These are phyloP conservation scores for Sequoiadendron giganteum DNA, from an alignment of 75 land plant species.

Conservation along the genomic window DNA sequence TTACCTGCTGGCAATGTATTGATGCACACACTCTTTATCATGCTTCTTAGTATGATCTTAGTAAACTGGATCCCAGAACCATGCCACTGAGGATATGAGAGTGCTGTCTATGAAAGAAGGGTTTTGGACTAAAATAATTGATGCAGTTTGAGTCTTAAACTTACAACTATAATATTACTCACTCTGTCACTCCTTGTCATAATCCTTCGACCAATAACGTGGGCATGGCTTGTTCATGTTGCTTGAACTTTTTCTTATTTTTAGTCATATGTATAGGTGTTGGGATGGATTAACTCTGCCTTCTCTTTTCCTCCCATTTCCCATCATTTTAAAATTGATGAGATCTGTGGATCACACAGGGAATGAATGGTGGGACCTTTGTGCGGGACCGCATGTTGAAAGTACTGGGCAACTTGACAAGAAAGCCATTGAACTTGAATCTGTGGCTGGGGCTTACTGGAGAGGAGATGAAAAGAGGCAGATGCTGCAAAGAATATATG, in stretches of 20 bases:
- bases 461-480: slow-evolving; percentile 92
- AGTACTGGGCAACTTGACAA: slow-evolving; percentile 81
- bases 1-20: not conserved
- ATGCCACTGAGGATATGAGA: not conserved
- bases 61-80: not conserved
- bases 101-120: not conserved
- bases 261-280: not conserved
- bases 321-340: not conserved
- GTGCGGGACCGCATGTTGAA: slow-evolving; percentile 99
- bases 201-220: not conserved
- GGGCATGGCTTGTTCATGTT: not conserved
- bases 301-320: not conserved
- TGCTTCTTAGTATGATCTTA: not conserved
- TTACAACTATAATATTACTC: too few species aligned
- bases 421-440: slow-evolving; percentile 91
- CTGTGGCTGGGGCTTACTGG: slow-evolving; percentile 99
- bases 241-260: not conserved
- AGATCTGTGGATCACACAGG: slow-evolving; percentile 39
- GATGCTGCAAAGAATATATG: slow-evolving; percentile 98
- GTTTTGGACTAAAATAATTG: not conserved
- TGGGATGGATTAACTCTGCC: not conserved
- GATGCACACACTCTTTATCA: not conserved
- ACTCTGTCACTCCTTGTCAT: not conserved
- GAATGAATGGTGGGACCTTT: slow-evolving; percentile 99
- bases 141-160: not conserved